A percentile compares a stretch with the other conserved stretches of the same genome.
These are phyloP conservation scores for Asterionellopsis glacialis DNA, from an alignment of 108 stramenopile species.

Conservation along the genomic window DNA sequence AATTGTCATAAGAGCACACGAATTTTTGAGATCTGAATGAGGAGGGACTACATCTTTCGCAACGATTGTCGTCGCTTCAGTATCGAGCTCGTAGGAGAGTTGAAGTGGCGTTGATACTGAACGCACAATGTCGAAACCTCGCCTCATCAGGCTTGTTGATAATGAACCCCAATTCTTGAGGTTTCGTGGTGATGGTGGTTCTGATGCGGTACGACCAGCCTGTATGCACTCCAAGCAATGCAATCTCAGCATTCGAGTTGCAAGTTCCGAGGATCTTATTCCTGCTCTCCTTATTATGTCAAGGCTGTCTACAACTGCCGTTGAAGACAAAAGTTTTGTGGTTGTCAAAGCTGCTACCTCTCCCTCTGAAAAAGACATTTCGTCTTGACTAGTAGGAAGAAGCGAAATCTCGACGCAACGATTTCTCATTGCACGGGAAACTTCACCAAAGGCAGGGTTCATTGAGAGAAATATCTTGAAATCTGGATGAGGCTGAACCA, in stretches of 20 bases:
- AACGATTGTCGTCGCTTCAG: not conserved
- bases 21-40: not conserved
- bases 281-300: constrained; percentile 6
- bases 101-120: constrained; percentile 21
- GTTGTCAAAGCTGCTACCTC: not conserved
- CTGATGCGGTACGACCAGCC: constrained; percentile 7
- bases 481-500: constrained; percentile 86
- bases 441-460: constrained; percentile 87
- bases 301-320: constrained; percentile 4
- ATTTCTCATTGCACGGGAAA: constrained; percentile 99
- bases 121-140: constrained; percentile 19
- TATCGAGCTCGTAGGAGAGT: constrained; percentile 30
- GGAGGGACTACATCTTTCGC: not conserved
- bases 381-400: constrained; percentile 17
- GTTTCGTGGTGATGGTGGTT: constrained; percentile 24
- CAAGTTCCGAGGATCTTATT: not conserved
- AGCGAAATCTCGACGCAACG: constrained; percentile 93
- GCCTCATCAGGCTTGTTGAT: constrained; percentile 26
- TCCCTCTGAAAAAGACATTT: constrained; percentile 1
- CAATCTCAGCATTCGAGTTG: constrained; percentile 1
- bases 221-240: not conserved
- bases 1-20: not conserved
- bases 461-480: constrained; percentile 95
- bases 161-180: constrained; percentile 34
- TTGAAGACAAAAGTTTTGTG: too few relatives aligned